Evolutionary conservation across 2,329 filamentous ascomycete species (phyloP).

Genomic region (Talaromyces funiculosus): DNA sequence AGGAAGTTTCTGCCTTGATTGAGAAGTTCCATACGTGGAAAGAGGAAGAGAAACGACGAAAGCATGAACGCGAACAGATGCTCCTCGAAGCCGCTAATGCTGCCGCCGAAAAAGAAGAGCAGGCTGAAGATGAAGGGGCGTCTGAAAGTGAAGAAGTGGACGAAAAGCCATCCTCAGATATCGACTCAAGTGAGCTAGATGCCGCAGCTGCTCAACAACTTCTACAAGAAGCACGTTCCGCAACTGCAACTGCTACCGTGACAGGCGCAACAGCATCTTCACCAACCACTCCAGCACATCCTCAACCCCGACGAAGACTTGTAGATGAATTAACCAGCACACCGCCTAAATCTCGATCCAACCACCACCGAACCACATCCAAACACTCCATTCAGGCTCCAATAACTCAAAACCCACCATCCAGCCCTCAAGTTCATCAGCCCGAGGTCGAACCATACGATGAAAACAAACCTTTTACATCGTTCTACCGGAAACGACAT

Average conservation of each 20-base stretch:
- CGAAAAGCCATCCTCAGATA: slow-evolving; percentile 19
- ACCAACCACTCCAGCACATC: background rate
- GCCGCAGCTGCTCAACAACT: slow-evolving; percentile 68
- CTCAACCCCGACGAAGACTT: slow-evolving; percentile 8
- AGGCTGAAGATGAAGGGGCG: slow-evolving; percentile 39
- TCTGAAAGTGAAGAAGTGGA: slow-evolving; percentile 26
- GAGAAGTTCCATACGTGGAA: slow-evolving; percentile 87
- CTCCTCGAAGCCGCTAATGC: slow-evolving; percentile 20
- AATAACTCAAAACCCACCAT: background rate
- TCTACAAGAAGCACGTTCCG: slow-evolving; percentile 62
- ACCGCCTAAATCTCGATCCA: slow-evolving; percentile 3
- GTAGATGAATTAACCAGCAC: slow-evolving; percentile 8
- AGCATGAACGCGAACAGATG: slow-evolving; percentile 66
- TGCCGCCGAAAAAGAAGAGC: slow-evolving; percentile 39
- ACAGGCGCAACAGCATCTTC: background rate
- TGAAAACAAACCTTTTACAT: slow-evolving; percentile 61
- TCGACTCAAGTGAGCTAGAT: slow-evolving; percentile 64
- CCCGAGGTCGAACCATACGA: background rate
- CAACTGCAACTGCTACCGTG: slow-evolving; percentile 33
- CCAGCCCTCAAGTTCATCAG: background rate
- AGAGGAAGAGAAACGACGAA: slow-evolving; percentile 78
- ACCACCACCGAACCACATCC: background rate
- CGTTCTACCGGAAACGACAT: slow-evolving; percentile 77
- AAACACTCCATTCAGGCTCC: background rate
- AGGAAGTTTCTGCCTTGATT: slow-evolving; percentile 72